Evolutionary conservation across 768 basidiomycete genomes (phyloP), one percentile per base, ranked within the genome.

Genomic region (Lanmaoa rubissima): DNA sequence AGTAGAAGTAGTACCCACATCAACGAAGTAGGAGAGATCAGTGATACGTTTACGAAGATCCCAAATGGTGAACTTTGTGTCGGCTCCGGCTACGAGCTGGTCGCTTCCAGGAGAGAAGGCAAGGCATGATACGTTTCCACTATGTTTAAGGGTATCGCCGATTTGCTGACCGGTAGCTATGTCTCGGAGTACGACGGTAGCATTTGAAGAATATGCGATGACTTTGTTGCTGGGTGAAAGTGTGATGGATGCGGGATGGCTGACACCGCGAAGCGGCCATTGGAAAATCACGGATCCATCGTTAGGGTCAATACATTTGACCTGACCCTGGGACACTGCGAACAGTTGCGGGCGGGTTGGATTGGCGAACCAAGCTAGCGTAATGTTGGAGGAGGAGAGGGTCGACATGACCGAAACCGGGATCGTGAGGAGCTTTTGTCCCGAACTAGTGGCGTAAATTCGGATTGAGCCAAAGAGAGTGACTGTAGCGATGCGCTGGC

Each of bases 381-480:
- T 26, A 11, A 54, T 21, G n/a, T 54, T 63, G 9, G 46, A 31
- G 12, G 8, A 6, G 3, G 54, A n/a, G 17, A 42, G 39, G 16
- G 35, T 43, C 13, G 62, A 34, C n/a, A 9, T 63, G 35, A 64
- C 54, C 3, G 55, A 56, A 21, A 56, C 48, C 5, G 62, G 62
- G 26, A 63, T 64, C 24, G 62, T 57, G 42, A 60, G 14, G 9
- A 63, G 46, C 28, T 64, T 64, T 35, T 64, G 16, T 10, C 58
- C 55, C 3, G 58, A 54, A 4, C 11, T 36, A 10, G 43, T 26
- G 36, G 52, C 42, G 32, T 44, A 60, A 21, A 63, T 64, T 8
- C 62, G 61, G 31, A 63, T 42, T 2, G 62, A 63, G 17, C 62
- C 62, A 55, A 54, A 63, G 19, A 63, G 62, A 12, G 62, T 63